phyloP scores from a whole-genome alignment of 345 rosid species.

The Iberis pinnata region DNA sequence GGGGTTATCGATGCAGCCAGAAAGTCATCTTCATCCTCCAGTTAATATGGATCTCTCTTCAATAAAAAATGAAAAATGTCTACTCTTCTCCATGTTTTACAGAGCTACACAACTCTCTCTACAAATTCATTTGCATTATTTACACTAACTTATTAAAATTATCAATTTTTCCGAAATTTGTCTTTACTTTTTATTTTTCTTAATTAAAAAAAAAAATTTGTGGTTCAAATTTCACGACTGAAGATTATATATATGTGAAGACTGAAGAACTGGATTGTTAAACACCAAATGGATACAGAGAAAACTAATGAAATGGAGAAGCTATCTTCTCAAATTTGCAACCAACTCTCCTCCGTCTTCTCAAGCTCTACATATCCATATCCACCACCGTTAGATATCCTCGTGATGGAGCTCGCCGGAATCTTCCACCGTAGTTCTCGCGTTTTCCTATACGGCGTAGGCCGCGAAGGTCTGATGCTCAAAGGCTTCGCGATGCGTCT shows the following conservation, averaged over 20 bases:
- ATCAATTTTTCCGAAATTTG: too few relatives aligned
- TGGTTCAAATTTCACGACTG: too few relatives aligned
- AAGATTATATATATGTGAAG: too few relatives aligned
- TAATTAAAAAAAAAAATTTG: too few relatives aligned
- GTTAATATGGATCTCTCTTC: slow-evolving; percentile 10
- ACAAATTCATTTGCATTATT: neutral
- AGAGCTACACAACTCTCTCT: neutral
- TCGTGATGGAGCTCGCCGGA: slow-evolving; percentile 44
- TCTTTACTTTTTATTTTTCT: too few relatives aligned
- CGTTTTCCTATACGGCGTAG: slow-evolving; percentile 76
- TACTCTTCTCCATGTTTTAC: slow-evolving; percentile 8
- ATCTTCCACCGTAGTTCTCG: slow-evolving; percentile 39
- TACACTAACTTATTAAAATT: neutral
- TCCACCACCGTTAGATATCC: slow-evolving; percentile 47
- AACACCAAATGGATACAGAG: slow-evolving; percentile 23
- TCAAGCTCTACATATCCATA: slow-evolving; percentile 37
- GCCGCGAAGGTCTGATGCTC: slow-evolving; percentile 84
- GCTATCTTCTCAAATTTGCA: slow-evolving; percentile 55
- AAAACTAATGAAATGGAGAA: slow-evolving; percentile 20
- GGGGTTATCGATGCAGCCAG: slow-evolving; percentile 30
- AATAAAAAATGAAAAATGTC: neutral
- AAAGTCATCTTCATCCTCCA: slow-evolving; percentile 25
- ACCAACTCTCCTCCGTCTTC: slow-evolving; percentile 59
- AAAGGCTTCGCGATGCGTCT: slow-evolving; percentile 83
- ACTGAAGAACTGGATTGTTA: too few relatives aligned